phyloP scores from a whole-genome alignment of 2,329 filamentous ascomycete genomes.

The Diaporthe sp. region DNA sequence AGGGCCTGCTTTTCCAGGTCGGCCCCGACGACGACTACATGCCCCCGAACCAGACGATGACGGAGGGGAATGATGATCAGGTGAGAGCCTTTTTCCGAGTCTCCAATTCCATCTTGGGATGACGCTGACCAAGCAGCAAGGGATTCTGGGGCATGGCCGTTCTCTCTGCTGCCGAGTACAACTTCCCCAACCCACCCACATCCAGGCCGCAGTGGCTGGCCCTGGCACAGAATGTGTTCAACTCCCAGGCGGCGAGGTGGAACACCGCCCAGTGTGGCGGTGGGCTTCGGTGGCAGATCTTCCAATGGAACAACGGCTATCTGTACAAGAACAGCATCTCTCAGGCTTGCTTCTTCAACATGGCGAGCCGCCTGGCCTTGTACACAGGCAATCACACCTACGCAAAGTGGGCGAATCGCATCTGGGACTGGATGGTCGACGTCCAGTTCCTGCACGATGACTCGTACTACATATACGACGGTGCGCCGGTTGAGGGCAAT shows the following conservation, averaged over 20 bases:
- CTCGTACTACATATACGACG: conserved; percentile 69
- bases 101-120: no score
- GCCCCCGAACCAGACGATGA: conserved; percentile 76
- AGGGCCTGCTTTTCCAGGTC: conserved; percentile 80
- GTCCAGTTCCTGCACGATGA: conserved; percentile 67
- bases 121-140: conserved; percentile 31
- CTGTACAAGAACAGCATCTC: conserved; percentile 55
- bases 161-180: conserved; percentile 76
- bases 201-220: conserved; percentile 74
- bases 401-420: conserved; percentile 77
- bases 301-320: conserved; percentile 84
- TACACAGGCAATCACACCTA: conserved; percentile 82
- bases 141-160: conserved; percentile 78
- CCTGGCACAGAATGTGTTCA: conserved; percentile 82
- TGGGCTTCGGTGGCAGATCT: conserved; percentile 86
- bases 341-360: conserved; percentile 64
- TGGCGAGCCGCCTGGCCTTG: conserved; percentile 71
- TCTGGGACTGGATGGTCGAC: conserved; percentile 75
- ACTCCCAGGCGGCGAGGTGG: conserved; percentile 80
- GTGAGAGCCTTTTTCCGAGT: not conserved
- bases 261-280: conserved; percentile 75
- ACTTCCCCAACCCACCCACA: conserved; percentile 69
- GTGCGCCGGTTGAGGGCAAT: conserved; percentile 68
- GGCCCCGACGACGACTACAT: conserved; percentile 80
- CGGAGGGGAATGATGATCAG: conserved; percentile 79